Base-by-base conservation (phyloP, 768 basidiomycete species). In the Aureoboletus auriporus region DNA sequence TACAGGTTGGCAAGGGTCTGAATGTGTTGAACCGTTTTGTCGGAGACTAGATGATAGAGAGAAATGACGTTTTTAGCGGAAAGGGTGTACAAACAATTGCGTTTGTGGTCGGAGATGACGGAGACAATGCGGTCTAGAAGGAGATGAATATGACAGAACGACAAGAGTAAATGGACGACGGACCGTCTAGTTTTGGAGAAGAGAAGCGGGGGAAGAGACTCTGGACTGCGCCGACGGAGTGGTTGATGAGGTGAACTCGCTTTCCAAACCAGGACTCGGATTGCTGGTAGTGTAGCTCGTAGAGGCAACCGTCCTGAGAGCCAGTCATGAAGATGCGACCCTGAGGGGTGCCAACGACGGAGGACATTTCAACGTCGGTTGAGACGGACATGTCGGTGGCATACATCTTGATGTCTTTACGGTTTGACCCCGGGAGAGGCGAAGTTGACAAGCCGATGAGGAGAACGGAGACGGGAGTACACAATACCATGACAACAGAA, bases 321-420 rank as follows among this genome's bases (percentile, higher is more conserved):
- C 90, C 90, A 44, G 79, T 79, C 87, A 95, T 89, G 69, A 98
- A 94, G 52, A 96, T 93, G 46, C 93, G 78, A 38, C 95, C 95
- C 33, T 86, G 81, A 23, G 73, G 62, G 1, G 88, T 90, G 7
- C 89, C 90, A 47, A 80, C 74, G 40, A 96, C 86, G 37, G 86
- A 85, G 4, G 80, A 73, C 91, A 98, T 94, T 62, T 90, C 84
- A 47, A 91, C 76, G 51, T 93, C 90, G 11, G 84, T 83, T 3
- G 82, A 69, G 31, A 90, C 74, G 4, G 80, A 77, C 65, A 96
- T 79, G 67, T 94, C 92, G 26, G 93, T 94, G 46, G 87, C 86
- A 69, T 91, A 97, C 51, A 98, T 79, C 55, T 84, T 87, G 66
- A 96, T 82, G 44, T 92, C 87, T 59, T 83, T 84, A 57, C 75